Base-by-base conservation (phyloP, 331 rosid genomes). In the Rhamnella rubrinervis region DNA sequence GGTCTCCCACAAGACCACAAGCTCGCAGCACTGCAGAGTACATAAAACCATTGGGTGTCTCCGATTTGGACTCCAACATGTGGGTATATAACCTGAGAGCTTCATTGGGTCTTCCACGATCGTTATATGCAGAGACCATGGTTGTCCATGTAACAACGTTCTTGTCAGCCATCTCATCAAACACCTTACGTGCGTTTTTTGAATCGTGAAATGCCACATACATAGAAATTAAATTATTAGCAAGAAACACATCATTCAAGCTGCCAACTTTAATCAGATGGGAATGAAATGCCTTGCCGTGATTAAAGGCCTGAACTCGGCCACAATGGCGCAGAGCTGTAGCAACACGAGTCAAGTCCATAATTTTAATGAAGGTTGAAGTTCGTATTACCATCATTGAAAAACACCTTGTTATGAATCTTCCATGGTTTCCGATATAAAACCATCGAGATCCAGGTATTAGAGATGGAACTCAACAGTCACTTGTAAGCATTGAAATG, bases 1-100 rank as follows among this genome's bases (percentile, higher is more conserved):
- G 57, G 72, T 90, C 78, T 18, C 89, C 79, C 55, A 67, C 71
- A 6, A 82, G 55, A n/a, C 86, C 85, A 66, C 98, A 93, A 8
- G 98, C 89, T 84, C 82, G 88, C 35, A 93, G 81, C 81, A 85
- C 98, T 2, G 92, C 84, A 15, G 98, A 90, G 82, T 88, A 90
- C 85, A 85, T 31, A 63, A 85, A 88, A 56, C 80, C 77, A 70
- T 93, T 88, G 26, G 92, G 88, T 37, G 53, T 76, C 84, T 74
- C 85, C 0, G 81, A 77, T 59, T 66, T 68, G n/a, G 77, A 82
- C 44, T 63, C 84, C 63, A 73, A 52, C 92, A 90, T 85, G 52
- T 61, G 75, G 19, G 41, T 71, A 61, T 80, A 93, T 49, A 90
- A 56, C 20, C 65, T 52, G 8, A 90, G 76, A 7, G 86, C 92